A percentile compares a stretch with the other conserved stretches of the same genome.
Conservation (phyloP, 805 yeast species). For the Saturnispora diversa region DNA sequence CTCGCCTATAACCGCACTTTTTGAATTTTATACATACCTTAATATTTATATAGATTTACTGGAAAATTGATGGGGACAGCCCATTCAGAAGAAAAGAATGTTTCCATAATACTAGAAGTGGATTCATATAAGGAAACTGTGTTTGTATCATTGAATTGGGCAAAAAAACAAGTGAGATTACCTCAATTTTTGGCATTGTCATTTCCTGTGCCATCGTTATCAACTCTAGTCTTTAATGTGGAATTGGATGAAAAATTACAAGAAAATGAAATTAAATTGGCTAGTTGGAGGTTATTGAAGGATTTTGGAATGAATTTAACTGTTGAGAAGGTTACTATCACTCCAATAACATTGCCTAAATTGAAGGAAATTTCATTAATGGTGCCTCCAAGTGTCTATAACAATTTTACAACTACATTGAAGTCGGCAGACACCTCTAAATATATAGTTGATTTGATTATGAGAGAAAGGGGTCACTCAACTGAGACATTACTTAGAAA, state of each 20-base stretch:
- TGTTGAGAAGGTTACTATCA: conserved; percentile 33
- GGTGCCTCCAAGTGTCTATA: conserved; percentile 42
- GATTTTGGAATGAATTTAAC: conserved; percentile 35
- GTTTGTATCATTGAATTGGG: background rate
- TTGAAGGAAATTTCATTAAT: conserved; percentile 35
- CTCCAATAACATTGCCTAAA: conserved; percentile 26
- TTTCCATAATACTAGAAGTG: background rate
- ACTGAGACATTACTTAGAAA: conserved; percentile 28
- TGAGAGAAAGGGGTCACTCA: conserved; percentile 28
- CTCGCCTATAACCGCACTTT: background rate
- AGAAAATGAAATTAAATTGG: conserved; percentile 30
- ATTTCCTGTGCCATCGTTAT: background rate
- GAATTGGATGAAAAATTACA: background rate
- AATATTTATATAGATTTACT: too few species aligned
- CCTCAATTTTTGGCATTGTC: background rate
- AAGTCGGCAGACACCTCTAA: conserved; percentile 5
- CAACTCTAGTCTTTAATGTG: background rate
- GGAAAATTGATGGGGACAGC: background rate
- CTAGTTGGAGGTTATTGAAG: conserved; percentile 32
- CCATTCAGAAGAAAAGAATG: background rate
- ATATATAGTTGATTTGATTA: conserved; percentile 29
- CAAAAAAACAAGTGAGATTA: background rate
- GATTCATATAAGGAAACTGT: conserved; percentile 1
- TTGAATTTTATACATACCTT: too few species aligned
- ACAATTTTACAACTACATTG: conserved; percentile 31